Percentiles rank a stretch among this genome's conserved stretches.
Evolutionary conservation across 257 asterid genomes (phyloP).

Genomic region (Ligustrum vulgare): DNA sequence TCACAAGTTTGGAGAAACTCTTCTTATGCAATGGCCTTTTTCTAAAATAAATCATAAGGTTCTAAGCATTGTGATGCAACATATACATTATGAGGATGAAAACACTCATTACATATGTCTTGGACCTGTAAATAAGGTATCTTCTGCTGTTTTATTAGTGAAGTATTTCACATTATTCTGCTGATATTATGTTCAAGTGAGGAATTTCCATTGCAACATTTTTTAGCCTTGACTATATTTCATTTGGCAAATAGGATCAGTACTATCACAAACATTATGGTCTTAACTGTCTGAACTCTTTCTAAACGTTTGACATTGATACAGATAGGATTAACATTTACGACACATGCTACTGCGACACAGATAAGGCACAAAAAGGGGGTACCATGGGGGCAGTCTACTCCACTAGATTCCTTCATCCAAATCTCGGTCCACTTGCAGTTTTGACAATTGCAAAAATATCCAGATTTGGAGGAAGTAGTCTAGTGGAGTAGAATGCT

Average conservation of each 20-base stretch:
- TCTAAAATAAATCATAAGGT: slow-evolving; percentile 56
- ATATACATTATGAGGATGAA: slow-evolving; percentile 58
- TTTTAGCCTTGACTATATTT: not conserved
- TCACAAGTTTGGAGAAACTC: slow-evolving; percentile 57
- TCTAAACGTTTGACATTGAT: not conserved
- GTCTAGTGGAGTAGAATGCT: not conserved
- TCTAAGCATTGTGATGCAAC: slow-evolving; percentile 38
- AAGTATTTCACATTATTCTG: not conserved
- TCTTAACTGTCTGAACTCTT: not conserved
- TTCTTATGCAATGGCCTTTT: slow-evolving; percentile 62
- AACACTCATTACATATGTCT: slow-evolving; percentile 56
- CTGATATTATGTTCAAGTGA: not conserved
- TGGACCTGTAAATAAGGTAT: slow-evolving; percentile 72
- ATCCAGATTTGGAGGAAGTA: not conserved
- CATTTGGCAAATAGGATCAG: not conserved
- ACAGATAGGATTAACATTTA: not conserved
- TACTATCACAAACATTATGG: not conserved
- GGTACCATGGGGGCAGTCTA: not conserved
- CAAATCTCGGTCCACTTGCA: not conserved
- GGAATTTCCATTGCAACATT: not conserved
- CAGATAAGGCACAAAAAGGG: not conserved
- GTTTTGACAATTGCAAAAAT: not conserved
- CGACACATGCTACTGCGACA: not conserved
- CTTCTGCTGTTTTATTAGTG: not conserved
- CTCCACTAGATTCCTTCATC: not conserved